These are phyloP conservation scores for Silene coronaria DNA, from an alignment of 179 eudicot species.

Conservation along the genomic window DNA sequence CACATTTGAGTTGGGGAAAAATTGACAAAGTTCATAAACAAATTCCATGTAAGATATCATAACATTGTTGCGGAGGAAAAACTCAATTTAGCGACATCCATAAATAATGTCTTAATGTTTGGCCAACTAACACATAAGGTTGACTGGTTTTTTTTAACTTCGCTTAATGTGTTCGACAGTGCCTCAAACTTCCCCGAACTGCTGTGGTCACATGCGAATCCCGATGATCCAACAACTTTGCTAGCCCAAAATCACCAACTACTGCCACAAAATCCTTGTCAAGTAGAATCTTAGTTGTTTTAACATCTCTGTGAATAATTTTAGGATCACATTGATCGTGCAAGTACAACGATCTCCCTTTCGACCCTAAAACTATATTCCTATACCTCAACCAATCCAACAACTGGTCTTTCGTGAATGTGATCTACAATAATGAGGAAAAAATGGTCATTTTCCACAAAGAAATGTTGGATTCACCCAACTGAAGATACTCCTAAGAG, in stretches of 20 bases:
- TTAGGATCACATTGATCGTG: conserved; percentile 49
- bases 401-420: conserved; percentile 54
- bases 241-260: conserved; percentile 40
- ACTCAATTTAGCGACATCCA: not conserved
- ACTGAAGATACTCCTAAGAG: not conserved
- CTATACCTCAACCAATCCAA: conserved; percentile 71
- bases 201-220: conserved; percentile 91
- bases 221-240: conserved; percentile 72
- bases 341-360: conserved; percentile 60
- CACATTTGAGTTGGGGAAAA: no score
- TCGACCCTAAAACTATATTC: conserved; percentile 71
- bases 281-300: conserved; percentile 31
- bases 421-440: conserved; percentile 36
- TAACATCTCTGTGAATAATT: conserved; percentile 86
- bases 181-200: conserved; percentile 21
- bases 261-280: not conserved
- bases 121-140: no score
- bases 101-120: no score
- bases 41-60: not conserved
- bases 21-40: no score
- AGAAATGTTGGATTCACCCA: not conserved
- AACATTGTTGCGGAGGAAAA: not conserved
- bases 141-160: no score
- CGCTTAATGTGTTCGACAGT: not conserved
- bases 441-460: not conserved